These are phyloP conservation scores for Amborella trichopoda DNA, from an alignment of 164 flowering plant genomes.

Conservation along the genomic window DNA sequence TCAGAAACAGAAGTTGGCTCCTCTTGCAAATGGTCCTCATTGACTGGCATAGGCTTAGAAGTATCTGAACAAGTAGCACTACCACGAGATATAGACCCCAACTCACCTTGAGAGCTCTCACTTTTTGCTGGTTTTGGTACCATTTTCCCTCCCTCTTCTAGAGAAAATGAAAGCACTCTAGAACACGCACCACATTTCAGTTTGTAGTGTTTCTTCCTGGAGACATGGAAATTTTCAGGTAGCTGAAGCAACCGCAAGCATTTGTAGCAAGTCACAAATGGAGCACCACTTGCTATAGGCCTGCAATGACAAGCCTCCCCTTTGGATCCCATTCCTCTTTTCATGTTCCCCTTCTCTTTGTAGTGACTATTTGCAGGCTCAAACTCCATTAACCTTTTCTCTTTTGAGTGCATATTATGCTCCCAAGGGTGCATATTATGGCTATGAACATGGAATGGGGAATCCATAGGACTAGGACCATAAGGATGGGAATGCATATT, in stretches of 20 bases:
- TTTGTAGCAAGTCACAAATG: conserved; percentile 43
- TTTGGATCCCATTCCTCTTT: conserved; percentile 14
- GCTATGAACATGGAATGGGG: neutral
- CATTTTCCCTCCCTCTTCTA: conserved; percentile 24
- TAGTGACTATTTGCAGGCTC: neutral
- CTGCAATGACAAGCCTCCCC: conserved; percentile 30
- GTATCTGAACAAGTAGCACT: too few species aligned
- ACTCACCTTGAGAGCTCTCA: too few species aligned
- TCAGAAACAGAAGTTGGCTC: conserved; percentile 41
- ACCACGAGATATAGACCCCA: conserved; percentile 10
- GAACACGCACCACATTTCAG: conserved; percentile 62
- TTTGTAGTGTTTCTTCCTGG: conserved; percentile 28
- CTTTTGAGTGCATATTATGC: neutral
- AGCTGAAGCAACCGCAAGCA: conserved; percentile 48
- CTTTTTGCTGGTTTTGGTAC: too few species aligned
- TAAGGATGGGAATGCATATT: conserved; percentile 9
- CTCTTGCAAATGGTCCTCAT: conserved; percentile 8
- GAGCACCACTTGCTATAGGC: conserved; percentile 73
- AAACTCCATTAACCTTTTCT: neutral
- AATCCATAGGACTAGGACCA: conserved; percentile 23
- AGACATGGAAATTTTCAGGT: conserved; percentile 61
- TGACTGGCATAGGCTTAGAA: neutral
- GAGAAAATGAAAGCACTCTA: conserved; percentile 41
- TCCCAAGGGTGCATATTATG: neutral
- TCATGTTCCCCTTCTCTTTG: neutral